These are phyloP conservation scores for Bocquillonia castaneifolia DNA, from an alignment of 441 rosid species.

Conservation along the genomic window DNA sequence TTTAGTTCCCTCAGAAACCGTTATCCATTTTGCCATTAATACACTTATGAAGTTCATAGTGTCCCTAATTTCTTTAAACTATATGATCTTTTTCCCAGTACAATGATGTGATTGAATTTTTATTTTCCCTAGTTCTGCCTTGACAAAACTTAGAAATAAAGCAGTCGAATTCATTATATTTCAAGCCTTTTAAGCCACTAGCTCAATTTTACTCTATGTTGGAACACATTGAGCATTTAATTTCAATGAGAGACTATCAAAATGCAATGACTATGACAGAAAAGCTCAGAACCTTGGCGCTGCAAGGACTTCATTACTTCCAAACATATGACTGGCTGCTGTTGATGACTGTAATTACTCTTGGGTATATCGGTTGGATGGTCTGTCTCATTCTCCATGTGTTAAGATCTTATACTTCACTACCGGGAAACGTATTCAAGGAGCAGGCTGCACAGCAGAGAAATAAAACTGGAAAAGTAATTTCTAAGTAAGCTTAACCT, in stretches of 20 bases:
- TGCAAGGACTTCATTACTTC: constrained; percentile 85
- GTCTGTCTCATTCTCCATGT: constrained; percentile 75
- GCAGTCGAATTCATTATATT: constrained; percentile 58
- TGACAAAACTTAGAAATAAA: constrained; percentile 75
- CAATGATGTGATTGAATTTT: constrained; percentile 7
- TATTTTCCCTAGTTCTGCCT: constrained; percentile 30
- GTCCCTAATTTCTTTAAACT: constrained; percentile 1
- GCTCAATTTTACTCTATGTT: constrained; percentile 42
- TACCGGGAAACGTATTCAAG: constrained; percentile 46
- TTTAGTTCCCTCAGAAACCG: neutral
- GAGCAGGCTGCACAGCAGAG: constrained; percentile 44
- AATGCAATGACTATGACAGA: constrained; percentile 62
- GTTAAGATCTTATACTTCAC: constrained; percentile 72
- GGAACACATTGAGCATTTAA: constrained; percentile 61
- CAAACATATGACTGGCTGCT: constrained; percentile 96
- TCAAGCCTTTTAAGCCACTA: constrained; percentile 86
- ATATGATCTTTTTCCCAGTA: neutral
- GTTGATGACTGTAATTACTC: constrained; percentile 82
- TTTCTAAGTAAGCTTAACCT: constrained; percentile 42
- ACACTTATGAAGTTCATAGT: neutral
- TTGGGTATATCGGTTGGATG: constrained; percentile 96
- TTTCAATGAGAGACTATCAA: constrained; percentile 49
- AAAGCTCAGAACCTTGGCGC: constrained; percentile 75
- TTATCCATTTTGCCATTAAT: neutral
- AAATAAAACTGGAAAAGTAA: constrained; percentile 63